These are phyloP conservation scores for Metschnikowia cerradonensis DNA, from an alignment of 805 yeast species.

Conservation along the genomic window DNA sequence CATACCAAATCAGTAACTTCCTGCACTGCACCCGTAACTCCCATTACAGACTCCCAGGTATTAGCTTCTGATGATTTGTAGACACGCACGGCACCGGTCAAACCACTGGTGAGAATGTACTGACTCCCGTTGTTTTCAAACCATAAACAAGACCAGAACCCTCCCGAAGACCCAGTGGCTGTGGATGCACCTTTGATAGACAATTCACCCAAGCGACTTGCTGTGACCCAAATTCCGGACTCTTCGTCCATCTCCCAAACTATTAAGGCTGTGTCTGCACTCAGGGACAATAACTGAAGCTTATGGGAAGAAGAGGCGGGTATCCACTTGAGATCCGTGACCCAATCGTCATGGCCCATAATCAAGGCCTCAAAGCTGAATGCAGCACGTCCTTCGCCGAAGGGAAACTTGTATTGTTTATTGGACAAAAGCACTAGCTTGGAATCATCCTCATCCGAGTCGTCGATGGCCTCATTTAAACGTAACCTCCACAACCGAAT, in stretches of 20 bases:
- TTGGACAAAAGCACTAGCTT: conserved; percentile 59
- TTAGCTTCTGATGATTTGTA: conserved; percentile 44
- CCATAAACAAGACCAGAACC: conserved; percentile 70
- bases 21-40: conserved; percentile 71
- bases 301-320: conserved; percentile 34
- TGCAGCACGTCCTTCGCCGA: conserved; percentile 40
- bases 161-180: conserved; percentile 89
- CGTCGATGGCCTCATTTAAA: conserved; percentile 51
- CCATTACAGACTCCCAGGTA: conserved; percentile 45
- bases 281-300: conserved; percentile 67
- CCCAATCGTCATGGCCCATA: conserved; percentile 99
- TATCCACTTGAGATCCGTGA: conserved; percentile 81
- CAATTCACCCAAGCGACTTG: conserved; percentile 80
- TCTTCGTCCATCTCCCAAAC: conserved; percentile 85
- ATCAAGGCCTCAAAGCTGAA: conserved; percentile 86
- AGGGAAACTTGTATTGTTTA: conserved; percentile 61
- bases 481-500: conserved; percentile 84
- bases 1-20: conserved; percentile 78
- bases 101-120: conserved; percentile 75
- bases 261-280: conserved; percentile 92
- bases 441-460: conserved; percentile 50
- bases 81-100: conserved; percentile 86
- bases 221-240: conserved; percentile 89
- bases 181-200: conserved; percentile 96
- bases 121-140: conserved; percentile 33